Evolutionary conservation across 1,284 basidiomycete genomes (phyloP).

Genomic region (Heterobasidion occidentale): DNA sequence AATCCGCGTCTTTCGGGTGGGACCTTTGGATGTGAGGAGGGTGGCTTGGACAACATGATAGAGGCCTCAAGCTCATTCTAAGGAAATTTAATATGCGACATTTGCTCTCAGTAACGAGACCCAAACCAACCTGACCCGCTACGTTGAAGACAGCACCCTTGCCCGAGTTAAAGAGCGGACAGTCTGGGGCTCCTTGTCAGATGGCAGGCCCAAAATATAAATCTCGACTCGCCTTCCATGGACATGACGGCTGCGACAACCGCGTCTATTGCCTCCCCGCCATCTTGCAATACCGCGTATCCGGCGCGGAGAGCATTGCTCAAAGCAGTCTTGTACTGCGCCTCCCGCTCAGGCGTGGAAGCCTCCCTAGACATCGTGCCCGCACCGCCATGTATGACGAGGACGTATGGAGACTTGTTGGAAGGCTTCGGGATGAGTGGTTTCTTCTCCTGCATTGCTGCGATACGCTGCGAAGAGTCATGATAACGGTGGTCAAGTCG

Average conservation of each 20-base stretch:
- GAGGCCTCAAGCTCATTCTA: conserved; percentile 78
- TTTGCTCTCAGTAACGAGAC: not conserved
- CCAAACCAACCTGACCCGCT: conserved; percentile 52
- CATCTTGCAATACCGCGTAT: conserved; percentile 49
- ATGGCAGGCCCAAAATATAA: not conserved
- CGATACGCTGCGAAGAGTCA: not conserved
- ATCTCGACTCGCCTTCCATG: conserved; percentile 51
- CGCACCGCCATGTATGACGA: conserved; percentile 78
- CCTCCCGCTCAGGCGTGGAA: conserved; percentile 59
- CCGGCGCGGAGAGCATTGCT: conserved; percentile 52
- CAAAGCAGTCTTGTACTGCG: conserved; percentile 50
- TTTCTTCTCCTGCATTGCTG: conserved; percentile 8
- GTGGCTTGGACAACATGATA: conserved; percentile 71
- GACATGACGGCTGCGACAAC: conserved; percentile 63
- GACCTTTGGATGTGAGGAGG: conserved; percentile 51
- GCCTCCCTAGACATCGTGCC: conserved; percentile 51
- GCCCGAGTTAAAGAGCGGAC: conserved; percentile 69
- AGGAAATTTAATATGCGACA: not conserved
- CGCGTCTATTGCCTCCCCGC: conserved; percentile 81
- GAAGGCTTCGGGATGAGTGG: conserved; percentile 5
- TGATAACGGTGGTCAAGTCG: not conserved
- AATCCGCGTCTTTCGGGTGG: conserved; percentile 51
- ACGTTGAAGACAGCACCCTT: conserved; percentile 78
- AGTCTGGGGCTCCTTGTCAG: conserved; percentile 36
- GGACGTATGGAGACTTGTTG: conserved; percentile 25